Evolutionary conservation across 2,329 filamentous ascomycete species (phyloP), one percentile per base, ranked within the genome.

Genomic region (Endothia cerciana): DNA sequence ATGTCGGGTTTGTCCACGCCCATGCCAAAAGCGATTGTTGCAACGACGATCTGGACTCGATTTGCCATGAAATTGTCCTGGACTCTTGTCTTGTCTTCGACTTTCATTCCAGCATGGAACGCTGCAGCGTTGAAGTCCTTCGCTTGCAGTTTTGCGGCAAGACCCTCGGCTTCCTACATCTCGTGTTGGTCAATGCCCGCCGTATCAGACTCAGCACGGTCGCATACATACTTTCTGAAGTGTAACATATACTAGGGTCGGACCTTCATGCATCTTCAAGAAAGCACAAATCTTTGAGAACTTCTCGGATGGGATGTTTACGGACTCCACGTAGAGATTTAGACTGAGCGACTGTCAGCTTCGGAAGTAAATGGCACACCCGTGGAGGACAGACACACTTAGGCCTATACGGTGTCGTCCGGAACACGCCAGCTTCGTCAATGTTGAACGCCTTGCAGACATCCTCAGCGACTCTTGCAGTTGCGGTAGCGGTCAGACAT

Each of bases 181-280:
- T 40, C 3, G 5, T 3, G 28, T 38, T 28, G 17, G 13, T 55
- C 13, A 38, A 33, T 30, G 1, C 33, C n/a, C 0, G 22, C 3
- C 25, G 17, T 33, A 28, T 19, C 7, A 15, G 13, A 5, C 40
- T 10, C 22, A 40, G 3, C 2, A 11, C 13, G 1, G 3, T 11
- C 22, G 2, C 15, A 5, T 28, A 38, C 65, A 1, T 62, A 76
- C 77, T 69, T 80, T 82, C 65, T 88, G 87, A 0, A 83, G 72
- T 0, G 86, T 88, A 1, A 88, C 85, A 63, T 89, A 90, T 15
- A 90, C 79, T 28, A 89, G 83, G 0, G 85, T 85, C 2, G 87
- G 78, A 0, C 87, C 87, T 1, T 79, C 76, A 64, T 88, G 78
- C 0, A 77, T 69, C 40, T 74, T 75, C 10, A 89, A 74, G 66